Base-by-base conservation (phyloP, 768 basidiomycete species). In the Kwoniella mangroviensis region DNA sequence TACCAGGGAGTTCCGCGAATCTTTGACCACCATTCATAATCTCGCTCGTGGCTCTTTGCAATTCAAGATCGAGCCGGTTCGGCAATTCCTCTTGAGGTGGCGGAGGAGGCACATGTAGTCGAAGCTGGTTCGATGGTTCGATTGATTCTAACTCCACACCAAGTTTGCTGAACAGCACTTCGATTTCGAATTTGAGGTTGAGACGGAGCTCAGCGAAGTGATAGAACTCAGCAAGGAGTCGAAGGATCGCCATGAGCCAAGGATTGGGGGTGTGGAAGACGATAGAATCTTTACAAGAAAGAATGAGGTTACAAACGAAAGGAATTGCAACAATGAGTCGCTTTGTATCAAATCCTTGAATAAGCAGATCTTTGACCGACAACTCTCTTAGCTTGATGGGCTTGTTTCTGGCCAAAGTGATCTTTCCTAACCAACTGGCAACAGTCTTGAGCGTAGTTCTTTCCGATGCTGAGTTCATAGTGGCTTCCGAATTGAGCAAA, bases 141-240 rank as follows among this genome's bases (percentile, higher is more conserved):
- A 98, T 86, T 7, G 89, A 83, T 79, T 92, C 92, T 34, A 98
- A 87, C 76, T 94, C 90, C 74, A 99, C 88, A 34, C 93, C 90
- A 41, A 99, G 88, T 41, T 89, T 88, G 82, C 94, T 95, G 87
- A 96, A 98, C 21, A 98, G 85, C 49, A 98, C 90, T 84, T 99
- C 97, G 65, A 99, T 98, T 84, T 98, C 97, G 79, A 99, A 99
- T 84, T 98, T 98, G 81, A 94, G 87, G 81, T 98, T 97, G 65
- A 98, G 86, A 84, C 96, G 96, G 71, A 98, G 87, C 75, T 98
- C 95, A 4, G 94, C 96, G 77, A 91, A 95, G 81, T 95, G 92
- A 83, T 99, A 98, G n/a, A 99, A 87, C 82, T 99, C 97, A 54
- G 90, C 92, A 55, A 98, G 88, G 53, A 98, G 86, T 73, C 91